Evolutionary conservation across 2,329 filamentous ascomycete genomes (phyloP), one percentile per base, ranked within the genome.

Genomic region (Diplocarpon rosae): DNA sequence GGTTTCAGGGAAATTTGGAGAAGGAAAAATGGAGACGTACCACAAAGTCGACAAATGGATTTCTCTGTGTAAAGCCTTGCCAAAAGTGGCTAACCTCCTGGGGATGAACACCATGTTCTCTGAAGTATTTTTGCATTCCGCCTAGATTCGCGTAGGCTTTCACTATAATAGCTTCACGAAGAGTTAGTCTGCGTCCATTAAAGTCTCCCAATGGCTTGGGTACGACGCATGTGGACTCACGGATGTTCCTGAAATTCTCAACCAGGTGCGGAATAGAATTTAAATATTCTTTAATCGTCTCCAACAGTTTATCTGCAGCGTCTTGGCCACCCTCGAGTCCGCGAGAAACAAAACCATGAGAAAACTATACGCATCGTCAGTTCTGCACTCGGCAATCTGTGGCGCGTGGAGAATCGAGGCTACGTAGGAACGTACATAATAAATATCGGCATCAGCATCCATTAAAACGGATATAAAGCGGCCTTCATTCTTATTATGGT

Each of bases 381-480:
- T 32, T 9, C n/a, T n/a, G 9, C 4, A 14, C 11, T 14, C 11
- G 11, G 4, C n/a, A 7, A 24, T 24, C 7, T 3, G 20, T 3
- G 20, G 20, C 20, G 20, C 20, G 20, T 24, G 20, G 20, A 24
- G 20, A 7, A 5, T 9, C 3, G 10, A 14, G 30, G 30, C 11
- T 3, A 10, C 5, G 11, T 10, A 3, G 3, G 30, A 9, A 32
- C 9, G 10, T 32, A 32, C 30, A 33, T 40, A 40, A 24, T 40
- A 40, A 32, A 40, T 40, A 27, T 40, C 38, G 38, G 38, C 38
- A 16, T 40, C 38, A 20, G 38, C 38, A 40, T 40, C 38, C 15
- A 40, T 40, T 28, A 40, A 10, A 11, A 40, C 38, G 2, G 38
- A 40, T 3, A 40, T 28, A 28, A 40, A 40, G 29, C 38, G 38